Conservation (phyloP, 2,329 filamentous ascomycete species). For the Fusarium praegraminearum region DNA sequence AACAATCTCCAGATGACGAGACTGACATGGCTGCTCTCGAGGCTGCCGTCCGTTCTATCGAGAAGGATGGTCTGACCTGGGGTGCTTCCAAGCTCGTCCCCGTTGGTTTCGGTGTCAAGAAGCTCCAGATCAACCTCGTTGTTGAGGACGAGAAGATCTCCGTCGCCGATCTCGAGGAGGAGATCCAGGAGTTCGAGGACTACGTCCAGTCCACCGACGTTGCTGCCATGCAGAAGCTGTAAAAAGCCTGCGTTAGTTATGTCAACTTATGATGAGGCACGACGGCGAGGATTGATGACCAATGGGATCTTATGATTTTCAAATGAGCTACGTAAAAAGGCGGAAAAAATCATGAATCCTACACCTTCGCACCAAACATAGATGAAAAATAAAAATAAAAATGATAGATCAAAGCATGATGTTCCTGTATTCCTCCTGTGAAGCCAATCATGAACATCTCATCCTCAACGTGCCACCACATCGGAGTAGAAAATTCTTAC, state of each 20-base stretch:
- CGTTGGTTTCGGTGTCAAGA: conserved; percentile 98
- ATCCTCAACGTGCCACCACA: not conserved
- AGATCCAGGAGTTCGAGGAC: conserved; percentile 88
- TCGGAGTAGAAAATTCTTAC: not conserved
- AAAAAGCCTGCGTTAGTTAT: conserved; percentile 56
- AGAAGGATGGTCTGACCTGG: conserved; percentile 96
- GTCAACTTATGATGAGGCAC: conserved; percentile 50
- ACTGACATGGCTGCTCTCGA: conserved; percentile 90
- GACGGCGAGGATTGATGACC: conserved; percentile 50
- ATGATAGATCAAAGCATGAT: conserved; percentile 9
- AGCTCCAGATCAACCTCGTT: conserved; percentile 98
- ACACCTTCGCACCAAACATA: conserved; percentile 43
- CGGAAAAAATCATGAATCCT: conserved; percentile 43
- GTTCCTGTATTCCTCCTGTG: not conserved
- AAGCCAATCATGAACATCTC: not conserved
- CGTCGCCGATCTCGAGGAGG: conserved; percentile 84
- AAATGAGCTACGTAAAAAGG: conserved; percentile 45
- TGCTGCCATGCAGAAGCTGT: conserved; percentile 93
- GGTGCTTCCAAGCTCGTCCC: conserved; percentile 89
- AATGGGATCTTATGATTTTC: conserved; percentile 40
- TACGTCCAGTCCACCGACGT: conserved; percentile 95
- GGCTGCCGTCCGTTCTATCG: conserved; percentile 81
- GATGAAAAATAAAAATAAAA: conserved; percentile 40
- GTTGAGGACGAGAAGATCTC: conserved; percentile 98
- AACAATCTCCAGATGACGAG: conserved; percentile 77